phyloP scores from a whole-genome alignment of 257 asterid genomes.

The Phtheirospermum japonicum region DNA sequence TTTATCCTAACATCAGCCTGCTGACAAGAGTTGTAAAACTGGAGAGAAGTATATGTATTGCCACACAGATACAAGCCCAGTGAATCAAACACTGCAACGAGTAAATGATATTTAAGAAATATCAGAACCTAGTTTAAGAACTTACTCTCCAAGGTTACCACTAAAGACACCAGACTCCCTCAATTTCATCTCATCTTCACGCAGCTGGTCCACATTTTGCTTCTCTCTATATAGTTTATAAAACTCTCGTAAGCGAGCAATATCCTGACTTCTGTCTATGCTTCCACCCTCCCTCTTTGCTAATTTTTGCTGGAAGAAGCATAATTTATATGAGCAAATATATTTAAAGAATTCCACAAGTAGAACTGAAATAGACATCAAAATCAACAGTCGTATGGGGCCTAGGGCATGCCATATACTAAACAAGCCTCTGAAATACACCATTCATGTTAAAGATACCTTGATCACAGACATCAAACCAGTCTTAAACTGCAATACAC shows the following conservation, averaged over 20 bases:
- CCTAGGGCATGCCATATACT: constrained; percentile 3
- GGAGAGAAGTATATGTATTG: constrained; percentile 17
- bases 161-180: constrained; percentile 88
- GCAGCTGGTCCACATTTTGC: constrained; percentile 73
- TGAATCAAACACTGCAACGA: constrained; percentile 9
- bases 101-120: constrained; percentile 3
- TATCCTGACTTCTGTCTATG: constrained; percentile 90
- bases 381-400: constrained; percentile 5
- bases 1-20: not conserved
- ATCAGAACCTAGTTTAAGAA: constrained; percentile 30
- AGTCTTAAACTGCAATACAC: constrained; percentile 97
- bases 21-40: not conserved
- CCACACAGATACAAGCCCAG: constrained; percentile 15
- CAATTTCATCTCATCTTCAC: constrained; percentile 86
- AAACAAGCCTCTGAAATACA: constrained; percentile 4
- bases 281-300: constrained; percentile 87
- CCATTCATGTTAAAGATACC: constrained; percentile 46
- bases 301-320: constrained; percentile 76
- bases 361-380: constrained; percentile 18
- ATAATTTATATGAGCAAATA: constrained; percentile 11
- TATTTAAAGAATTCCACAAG: constrained; percentile 16
- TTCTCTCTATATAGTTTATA: constrained; percentile 73
- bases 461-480: constrained; percentile 97
- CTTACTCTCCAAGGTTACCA: constrained; percentile 98
- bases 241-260: constrained; percentile 81